phyloP scores from a whole-genome alignment of 2,329 filamentous ascomycete genomes.

The Aspergillus proliferans region DNA sequence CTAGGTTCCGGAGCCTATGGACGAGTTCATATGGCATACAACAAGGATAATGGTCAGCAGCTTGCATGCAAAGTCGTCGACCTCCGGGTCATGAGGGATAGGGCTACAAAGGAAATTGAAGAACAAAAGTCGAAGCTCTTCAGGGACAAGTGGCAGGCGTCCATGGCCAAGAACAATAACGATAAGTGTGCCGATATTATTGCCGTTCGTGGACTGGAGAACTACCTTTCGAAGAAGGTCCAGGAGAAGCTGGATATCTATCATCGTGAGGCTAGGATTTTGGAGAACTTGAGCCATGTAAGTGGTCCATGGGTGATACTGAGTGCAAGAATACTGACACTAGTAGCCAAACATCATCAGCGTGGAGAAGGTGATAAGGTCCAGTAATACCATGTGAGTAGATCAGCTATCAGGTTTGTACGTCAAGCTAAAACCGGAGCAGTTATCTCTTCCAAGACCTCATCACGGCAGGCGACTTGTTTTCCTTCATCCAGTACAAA shows the following conservation, averaged over 20 bases:
- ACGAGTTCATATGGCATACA: slow-evolving; percentile 38
- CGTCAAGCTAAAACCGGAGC: slow-evolving; percentile 7
- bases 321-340: background rate
- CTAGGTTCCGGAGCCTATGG: slow-evolving; percentile 40
- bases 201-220: slow-evolving; percentile 6
- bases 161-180: background rate
- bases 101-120: slow-evolving; percentile 2
- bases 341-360: slow-evolving; percentile 53
- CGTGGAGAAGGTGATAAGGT: slow-evolving; percentile 52
- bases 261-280: slow-evolving; percentile 39
- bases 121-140: slow-evolving; percentile 10
- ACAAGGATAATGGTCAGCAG: slow-evolving; percentile 26
- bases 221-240: slow-evolving; percentile 15
- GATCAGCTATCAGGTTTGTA: background rate
- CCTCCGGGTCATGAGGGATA: slow-evolving; percentile 22
- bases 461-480: slow-evolving; percentile 54
- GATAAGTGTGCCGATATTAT: slow-evolving; percentile 2
- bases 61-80: slow-evolving; percentile 43
- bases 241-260: slow-evolving; percentile 27
- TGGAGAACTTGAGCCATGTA: slow-evolving; percentile 50
- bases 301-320: background rate
- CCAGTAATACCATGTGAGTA: slow-evolving; percentile 45
- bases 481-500: slow-evolving; percentile 52
- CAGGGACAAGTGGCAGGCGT: background rate
- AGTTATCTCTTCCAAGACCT: slow-evolving; percentile 59